Evolutionary conservation across 345 rosid genomes (phyloP), one percentile per base, ranked within the genome.

Genomic region (Arabis alpina): DNA sequence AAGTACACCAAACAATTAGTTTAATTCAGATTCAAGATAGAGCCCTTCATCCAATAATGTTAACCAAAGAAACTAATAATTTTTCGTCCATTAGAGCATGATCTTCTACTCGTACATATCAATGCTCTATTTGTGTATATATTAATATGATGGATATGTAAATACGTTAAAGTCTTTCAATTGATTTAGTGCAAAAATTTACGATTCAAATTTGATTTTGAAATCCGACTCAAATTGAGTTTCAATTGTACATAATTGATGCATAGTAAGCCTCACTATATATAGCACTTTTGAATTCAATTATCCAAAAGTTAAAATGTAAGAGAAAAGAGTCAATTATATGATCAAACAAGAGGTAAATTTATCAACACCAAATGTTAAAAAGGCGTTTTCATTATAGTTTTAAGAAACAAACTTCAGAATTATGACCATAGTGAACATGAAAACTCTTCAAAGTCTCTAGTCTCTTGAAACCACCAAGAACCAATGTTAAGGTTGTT

Each of bases 391-490:
- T 45, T 56, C 56, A 32, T 44, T 24, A 44, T 13, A 68, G 2
- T 2, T 34, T 57, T 37, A 47, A 23, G 27, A 65, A 48, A 49
- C 24, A 65, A 40, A 4, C 16, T 51, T 8, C 11, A 7, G 0
- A 41, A n/a, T 39, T 41, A 62, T 27, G 79, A 62, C 79, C 79
- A 76, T 40, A 76, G 25, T 54, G 53, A 68, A 56, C 47, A 75
- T 62, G 71, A 30, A 63, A 76, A 76, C 16, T 69, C 79, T 50
- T 62, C 75, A 40, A 76, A 63, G 54, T 69, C 48, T 5, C 70
- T 69, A 30, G 60, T 40, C 60, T 63, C 79, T 63, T 76, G 61
- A 69, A 76, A 69, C 75, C 79, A 76, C 65, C 66, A 63, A 56
- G 66, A 63, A 69, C 48, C 61, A 69, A 6, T 16, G 61, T 76